Percentiles rank a stretch among this genome's conserved stretches.
Evolutionary conservation across 331 rosid genomes (phyloP).

Genomic region (Erythrophleum ivorense): DNA sequence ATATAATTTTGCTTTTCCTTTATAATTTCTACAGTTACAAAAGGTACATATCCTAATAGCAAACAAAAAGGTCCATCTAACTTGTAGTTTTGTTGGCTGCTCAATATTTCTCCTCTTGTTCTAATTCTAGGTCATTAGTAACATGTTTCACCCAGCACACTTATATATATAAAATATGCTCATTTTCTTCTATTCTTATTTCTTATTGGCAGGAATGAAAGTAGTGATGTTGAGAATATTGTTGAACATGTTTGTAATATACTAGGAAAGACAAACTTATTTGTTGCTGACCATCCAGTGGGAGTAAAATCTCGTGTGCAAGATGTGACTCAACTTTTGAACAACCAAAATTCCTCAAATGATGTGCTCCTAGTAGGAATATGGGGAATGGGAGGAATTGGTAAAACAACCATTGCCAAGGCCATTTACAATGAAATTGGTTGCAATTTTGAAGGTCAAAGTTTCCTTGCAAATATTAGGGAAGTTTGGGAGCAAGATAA

Average conservation of each 20-base stretch:
- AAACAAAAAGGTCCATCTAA: neutral
- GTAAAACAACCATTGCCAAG: neutral
- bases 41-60: neutral
- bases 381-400: neutral
- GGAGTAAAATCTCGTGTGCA: neutral
- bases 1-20: neutral
- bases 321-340: neutral
- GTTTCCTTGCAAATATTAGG: neutral
- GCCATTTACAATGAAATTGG: neutral
- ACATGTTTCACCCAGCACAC: neutral
- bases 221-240: neutral
- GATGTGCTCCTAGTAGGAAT: neutral
- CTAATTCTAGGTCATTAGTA: neutral
- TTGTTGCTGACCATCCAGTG: neutral
- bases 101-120: neutral
- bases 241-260: neutral
- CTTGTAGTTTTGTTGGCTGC: neutral
- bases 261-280: neutral
- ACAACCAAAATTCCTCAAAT: neutral
- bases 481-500: neutral
- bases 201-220: neutral
- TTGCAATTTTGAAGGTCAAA: neutral
- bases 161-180: neutral
- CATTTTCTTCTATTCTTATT: neutral
- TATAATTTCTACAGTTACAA: too few relatives aligned